These are phyloP conservation scores for Amylocarpus encephaloides DNA, from an alignment of 2,329 filamentous ascomycete species.

Conservation along the genomic window DNA sequence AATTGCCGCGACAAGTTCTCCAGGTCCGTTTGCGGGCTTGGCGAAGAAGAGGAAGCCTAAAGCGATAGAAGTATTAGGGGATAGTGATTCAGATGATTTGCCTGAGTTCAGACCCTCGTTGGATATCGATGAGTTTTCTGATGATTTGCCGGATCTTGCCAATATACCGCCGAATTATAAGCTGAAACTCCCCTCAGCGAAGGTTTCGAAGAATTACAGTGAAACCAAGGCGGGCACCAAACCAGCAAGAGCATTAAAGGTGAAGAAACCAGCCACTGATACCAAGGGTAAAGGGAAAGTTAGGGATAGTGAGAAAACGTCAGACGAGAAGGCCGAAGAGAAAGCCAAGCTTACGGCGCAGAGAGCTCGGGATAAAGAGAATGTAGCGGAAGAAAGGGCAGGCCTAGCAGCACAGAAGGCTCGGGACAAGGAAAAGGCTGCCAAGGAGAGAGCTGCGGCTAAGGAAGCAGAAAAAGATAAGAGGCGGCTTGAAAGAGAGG, in stretches of 20 bases:
- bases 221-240: background rate
- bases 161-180: background rate
- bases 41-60: background rate
- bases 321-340: conserved; percentile 5
- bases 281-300: background rate
- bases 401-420: background rate
- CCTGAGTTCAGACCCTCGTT: background rate
- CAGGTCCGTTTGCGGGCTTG: conserved; percentile 11
- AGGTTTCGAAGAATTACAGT: conserved; percentile 6
- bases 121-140: background rate
- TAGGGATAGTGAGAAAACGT: background rate
- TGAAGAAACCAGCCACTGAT: background rate
- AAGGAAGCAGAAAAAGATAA: conserved; percentile 41
- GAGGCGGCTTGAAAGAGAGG: conserved; percentile 53
- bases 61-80: background rate
- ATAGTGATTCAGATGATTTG: background rate
- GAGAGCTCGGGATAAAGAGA: conserved; percentile 9
- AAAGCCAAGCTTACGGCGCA: conserved; percentile 1
- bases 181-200: conserved; percentile 7
- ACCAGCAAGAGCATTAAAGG: background rate
- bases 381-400: conserved; percentile 6
- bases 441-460: conserved; percentile 16
- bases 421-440: conserved; percentile 16
- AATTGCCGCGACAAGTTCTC: conserved; percentile 17
- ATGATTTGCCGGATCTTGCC: background rate